Conservation (phyloP, 2,329 filamentous ascomycete genomes). For the Ceratocystis cacaofunesta region DNA sequence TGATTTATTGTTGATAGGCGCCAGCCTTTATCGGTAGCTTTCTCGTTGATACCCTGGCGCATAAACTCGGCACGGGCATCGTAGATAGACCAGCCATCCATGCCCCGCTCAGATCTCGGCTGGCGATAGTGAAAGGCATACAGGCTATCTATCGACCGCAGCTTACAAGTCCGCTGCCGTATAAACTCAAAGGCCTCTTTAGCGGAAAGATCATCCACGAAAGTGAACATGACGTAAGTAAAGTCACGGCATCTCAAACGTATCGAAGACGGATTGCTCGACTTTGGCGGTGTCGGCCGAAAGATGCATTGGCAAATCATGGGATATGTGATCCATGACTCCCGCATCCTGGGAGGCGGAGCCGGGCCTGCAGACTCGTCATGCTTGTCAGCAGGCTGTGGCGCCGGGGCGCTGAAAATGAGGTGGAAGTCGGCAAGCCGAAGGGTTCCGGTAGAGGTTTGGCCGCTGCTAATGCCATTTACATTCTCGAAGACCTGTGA, state of each 20-base stretch:
- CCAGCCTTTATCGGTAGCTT: constrained; percentile 68
- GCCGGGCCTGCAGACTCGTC: constrained; percentile 17
- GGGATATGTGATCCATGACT: constrained; percentile 89
- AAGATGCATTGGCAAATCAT: constrained; percentile 73
- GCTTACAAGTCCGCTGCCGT: constrained; percentile 61
- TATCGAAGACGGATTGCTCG: constrained; percentile 63
- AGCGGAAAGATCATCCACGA: constrained; percentile 56
- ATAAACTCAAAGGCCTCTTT: constrained; percentile 82
- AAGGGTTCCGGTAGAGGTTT: constrained; percentile 40
- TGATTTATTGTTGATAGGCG: constrained; percentile 78
- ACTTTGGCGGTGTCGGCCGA: constrained; percentile 54
- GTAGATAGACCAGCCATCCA: constrained; percentile 75
- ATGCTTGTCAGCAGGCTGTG: constrained; percentile 22
- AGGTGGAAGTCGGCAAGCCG: constrained; percentile 50
- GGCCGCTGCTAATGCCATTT: constrained; percentile 44
- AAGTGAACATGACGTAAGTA: constrained; percentile 83
- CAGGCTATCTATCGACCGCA: constrained; percentile 72
- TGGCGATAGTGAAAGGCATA: constrained; percentile 81
- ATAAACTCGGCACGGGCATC: constrained; percentile 74
- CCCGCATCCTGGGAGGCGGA: constrained; percentile 31
- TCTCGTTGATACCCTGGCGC: constrained; percentile 72
- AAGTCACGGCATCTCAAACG: constrained; percentile 86
- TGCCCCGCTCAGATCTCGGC: constrained; percentile 52
- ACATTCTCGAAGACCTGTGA: constrained; percentile 40
- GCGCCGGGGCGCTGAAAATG: constrained; percentile 34